These are phyloP conservation scores for Psilocybe cyanescens DNA, from an alignment of 768 basidiomycete genomes.

Conservation along the genomic window DNA sequence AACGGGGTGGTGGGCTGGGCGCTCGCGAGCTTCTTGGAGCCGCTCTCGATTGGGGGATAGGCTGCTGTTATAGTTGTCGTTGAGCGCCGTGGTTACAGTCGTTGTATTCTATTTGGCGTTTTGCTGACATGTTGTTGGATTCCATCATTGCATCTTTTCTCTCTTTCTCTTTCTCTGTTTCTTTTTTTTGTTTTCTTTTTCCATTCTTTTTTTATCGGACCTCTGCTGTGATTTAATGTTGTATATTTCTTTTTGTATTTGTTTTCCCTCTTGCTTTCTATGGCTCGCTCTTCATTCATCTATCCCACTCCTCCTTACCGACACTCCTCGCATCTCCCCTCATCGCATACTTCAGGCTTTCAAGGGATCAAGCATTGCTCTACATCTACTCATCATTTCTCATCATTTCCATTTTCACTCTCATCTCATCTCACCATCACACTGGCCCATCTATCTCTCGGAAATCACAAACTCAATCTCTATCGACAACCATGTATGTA, in stretches of 20 bases:
- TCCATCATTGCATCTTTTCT: neutral
- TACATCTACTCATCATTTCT: neutral
- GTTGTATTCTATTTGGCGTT: neutral
- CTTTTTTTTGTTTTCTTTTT: neutral
- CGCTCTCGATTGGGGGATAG: conserved; percentile 32
- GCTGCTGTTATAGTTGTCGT: neutral
- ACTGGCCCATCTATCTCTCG: neutral
- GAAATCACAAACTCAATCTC: too few relatives aligned
- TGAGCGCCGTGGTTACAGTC: too few relatives aligned
- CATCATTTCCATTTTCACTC: neutral
- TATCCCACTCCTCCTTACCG: neutral
- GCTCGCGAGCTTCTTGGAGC: conserved; percentile 79
- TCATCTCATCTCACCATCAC: neutral
- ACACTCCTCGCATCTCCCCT: neutral
- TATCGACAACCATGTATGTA: too few relatives aligned
- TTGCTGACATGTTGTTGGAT: too few relatives aligned
- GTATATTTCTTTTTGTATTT: neutral
- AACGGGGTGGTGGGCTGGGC: conserved; percentile 73
- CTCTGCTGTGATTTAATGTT: neutral
- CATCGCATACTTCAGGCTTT: too few relatives aligned
- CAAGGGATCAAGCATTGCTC: neutral
- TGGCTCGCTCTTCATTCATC: neutral
- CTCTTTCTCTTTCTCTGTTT: neutral
- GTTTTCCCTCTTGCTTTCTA: neutral
- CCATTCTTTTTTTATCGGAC: neutral